Evolutionary conservation across 352 stramenopile genomes (phyloP).

Genomic region (Globisporangium takayamanum): DNA sequence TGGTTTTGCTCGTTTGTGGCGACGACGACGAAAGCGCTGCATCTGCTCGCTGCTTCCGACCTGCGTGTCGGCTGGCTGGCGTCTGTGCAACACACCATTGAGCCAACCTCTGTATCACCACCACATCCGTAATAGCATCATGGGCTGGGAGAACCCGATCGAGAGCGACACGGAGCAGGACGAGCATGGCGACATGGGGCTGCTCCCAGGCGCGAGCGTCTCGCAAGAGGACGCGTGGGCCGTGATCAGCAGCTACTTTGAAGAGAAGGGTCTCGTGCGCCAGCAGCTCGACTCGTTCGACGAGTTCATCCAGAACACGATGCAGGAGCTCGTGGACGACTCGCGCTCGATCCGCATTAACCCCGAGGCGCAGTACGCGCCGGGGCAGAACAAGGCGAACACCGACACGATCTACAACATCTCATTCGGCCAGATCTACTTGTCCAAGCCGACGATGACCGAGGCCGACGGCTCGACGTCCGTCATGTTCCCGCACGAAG

Average conservation of each 20-base stretch:
- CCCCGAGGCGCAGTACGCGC: slow-evolving; percentile 94
- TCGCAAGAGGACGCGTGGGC: slow-evolving; percentile 99
- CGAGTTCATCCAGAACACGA: slow-evolving; percentile 99
- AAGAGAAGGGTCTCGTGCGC: slow-evolving; percentile 99
- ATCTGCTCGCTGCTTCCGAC: not conserved
- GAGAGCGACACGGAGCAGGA: slow-evolving; percentile 55
- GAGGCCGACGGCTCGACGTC: slow-evolving; percentile 96
- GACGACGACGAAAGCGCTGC: not conserved
- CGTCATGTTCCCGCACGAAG: slow-evolving; percentile 99
- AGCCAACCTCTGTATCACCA: not conserved
- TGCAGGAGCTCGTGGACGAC: slow-evolving; percentile 99
- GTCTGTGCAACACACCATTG: not conserved
- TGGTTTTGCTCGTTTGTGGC: not conserved
- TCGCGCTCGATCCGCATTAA: slow-evolving; percentile 95
- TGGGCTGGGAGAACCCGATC: slow-evolving; percentile 69
- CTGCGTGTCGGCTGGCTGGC: not conserved
- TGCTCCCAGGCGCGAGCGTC: slow-evolving; percentile 74
- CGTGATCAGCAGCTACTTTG: slow-evolving; percentile 99
- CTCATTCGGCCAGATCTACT: slow-evolving; percentile 98
- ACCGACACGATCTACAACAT: slow-evolving; percentile 93
- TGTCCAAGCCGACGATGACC: slow-evolving; percentile 95
- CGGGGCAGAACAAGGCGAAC: slow-evolving; percentile 91
- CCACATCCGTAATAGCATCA: slow-evolving; percentile 3
- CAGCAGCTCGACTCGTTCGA: slow-evolving; percentile 99
- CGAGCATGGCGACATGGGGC: slow-evolving; percentile 33